phyloP scores from a whole-genome alignment of 2,329 filamentous ascomycete species.

The Aspergillus aculeatinus region DNA sequence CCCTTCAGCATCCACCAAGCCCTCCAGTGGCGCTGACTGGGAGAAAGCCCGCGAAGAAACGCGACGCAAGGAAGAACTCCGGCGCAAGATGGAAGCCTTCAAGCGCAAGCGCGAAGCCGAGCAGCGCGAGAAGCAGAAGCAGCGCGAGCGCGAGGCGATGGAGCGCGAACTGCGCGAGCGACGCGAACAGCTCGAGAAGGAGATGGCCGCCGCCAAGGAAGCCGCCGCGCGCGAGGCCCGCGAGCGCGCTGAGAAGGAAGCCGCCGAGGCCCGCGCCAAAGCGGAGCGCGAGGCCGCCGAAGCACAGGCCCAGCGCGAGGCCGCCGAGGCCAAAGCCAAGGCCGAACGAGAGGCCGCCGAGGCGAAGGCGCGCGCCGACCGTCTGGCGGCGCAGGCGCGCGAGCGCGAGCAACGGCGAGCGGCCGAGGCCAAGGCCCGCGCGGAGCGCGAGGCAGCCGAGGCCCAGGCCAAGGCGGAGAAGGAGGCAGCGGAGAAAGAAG shows the following conservation, averaged over 20 bases:
- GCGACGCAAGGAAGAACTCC: conserved; percentile 38
- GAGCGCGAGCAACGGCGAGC: conserved; percentile 31
- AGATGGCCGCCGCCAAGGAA: conserved; percentile 34
- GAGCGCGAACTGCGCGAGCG: conserved; percentile 41
- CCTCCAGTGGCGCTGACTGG: conserved; percentile 24
- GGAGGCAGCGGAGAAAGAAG: conserved; percentile 67
- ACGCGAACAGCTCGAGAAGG: conserved; percentile 40
- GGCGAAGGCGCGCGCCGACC: conserved; percentile 27
- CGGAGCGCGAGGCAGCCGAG: conserved; percentile 29
- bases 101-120: conserved; percentile 38
- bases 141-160: conserved; percentile 42
- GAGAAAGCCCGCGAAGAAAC: conserved; percentile 34
- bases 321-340: conserved; percentile 18
- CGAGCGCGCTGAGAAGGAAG: conserved; percentile 36
- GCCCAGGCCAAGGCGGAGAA: conserved; percentile 37
- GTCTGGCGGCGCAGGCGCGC: conserved; percentile 26
- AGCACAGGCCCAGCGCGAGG: conserved; percentile 24
- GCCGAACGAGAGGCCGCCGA: conserved; percentile 29
- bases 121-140: conserved; percentile 38
- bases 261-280: conserved; percentile 34
- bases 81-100: conserved; percentile 40
- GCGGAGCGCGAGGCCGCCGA: conserved; percentile 34
- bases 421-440: conserved; percentile 18
- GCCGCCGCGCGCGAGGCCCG: conserved; percentile 24
- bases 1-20: conserved; percentile 15